A percentile compares a stretch with the other conserved stretches of the same genome.
phyloP scores from a whole-genome alignment of 768 basidiomycete genomes.

The Suillus discolor region DNA sequence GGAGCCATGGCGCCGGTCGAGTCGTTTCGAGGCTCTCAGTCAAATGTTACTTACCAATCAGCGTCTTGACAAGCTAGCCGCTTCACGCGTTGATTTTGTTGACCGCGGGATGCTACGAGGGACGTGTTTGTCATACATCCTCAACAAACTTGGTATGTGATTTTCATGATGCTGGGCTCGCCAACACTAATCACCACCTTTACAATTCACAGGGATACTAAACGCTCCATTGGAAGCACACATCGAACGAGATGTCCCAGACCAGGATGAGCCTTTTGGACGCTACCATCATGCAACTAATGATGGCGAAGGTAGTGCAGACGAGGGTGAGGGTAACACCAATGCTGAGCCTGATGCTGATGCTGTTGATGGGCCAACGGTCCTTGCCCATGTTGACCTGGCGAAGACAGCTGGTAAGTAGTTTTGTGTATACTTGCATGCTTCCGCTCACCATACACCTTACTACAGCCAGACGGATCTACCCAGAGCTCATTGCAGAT shows the following conservation, averaged over 20 bases:
- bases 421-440: neutral
- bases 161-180: neutral
- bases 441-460: neutral
- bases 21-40: too few species aligned
- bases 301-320: neutral
- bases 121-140: neutral
- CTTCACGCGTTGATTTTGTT: too few species aligned
- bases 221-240: neutral
- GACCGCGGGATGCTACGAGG: too few species aligned
- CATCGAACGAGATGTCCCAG: neutral
- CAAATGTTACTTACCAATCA: too few species aligned
- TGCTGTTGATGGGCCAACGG: neutral
- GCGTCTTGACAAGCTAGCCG: too few species aligned
- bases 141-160: neutral
- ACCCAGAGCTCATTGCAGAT: neutral
- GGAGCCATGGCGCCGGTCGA: too few species aligned
- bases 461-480: neutral
- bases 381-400: neutral
- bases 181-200: neutral
- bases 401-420: neutral
- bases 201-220: neutral
- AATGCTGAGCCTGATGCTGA: neutral
- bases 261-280: neutral
- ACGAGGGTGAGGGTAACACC: neutral
- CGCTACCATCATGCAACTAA: neutral